These are phyloP conservation scores for Serendipita vermifera DNA, from an alignment of 768 basidiomycete species.

Conservation along the genomic window DNA sequence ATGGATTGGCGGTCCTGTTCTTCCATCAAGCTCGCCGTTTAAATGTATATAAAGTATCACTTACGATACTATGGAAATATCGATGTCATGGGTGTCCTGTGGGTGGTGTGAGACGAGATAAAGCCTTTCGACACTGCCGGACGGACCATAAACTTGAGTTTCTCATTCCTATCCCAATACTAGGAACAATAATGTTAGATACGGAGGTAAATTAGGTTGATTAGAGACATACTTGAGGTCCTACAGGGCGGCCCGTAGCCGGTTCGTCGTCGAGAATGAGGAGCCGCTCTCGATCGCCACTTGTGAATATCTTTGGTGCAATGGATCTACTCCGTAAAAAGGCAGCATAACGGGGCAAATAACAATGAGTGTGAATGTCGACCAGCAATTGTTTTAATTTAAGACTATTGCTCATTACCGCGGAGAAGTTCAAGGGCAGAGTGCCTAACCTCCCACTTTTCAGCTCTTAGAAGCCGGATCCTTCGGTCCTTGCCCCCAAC, in stretches of 20 bases:
- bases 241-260: constrained; percentile 65
- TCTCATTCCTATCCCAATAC: constrained; percentile 70
- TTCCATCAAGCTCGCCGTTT: no score
- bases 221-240: constrained; percentile 47
- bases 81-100: constrained; percentile 10
- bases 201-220: neutral
- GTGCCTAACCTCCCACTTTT: no score
- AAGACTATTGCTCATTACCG: no score
- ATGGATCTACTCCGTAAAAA: constrained; percentile 49
- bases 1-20: constrained; percentile 74
- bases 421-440: no score
- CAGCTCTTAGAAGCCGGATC: no score
- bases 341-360: constrained; percentile 64
- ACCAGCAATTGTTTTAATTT: constrained; percentile 33
- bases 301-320: constrained; percentile 54
- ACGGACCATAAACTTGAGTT: constrained; percentile 72
- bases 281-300: constrained; percentile 49
- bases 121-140: no score
- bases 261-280: constrained; percentile 72
- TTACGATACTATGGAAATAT: constrained; percentile 15
- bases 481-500: no score
- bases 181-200: constrained; percentile 18
- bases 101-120: no score
- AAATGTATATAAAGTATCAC: neutral
- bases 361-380: constrained; percentile 80